A percentile compares a stretch with the other conserved stretches of the same genome.
Conservation (phyloP, 306 rosid genomes). For the Castanea mollissima region DNA sequence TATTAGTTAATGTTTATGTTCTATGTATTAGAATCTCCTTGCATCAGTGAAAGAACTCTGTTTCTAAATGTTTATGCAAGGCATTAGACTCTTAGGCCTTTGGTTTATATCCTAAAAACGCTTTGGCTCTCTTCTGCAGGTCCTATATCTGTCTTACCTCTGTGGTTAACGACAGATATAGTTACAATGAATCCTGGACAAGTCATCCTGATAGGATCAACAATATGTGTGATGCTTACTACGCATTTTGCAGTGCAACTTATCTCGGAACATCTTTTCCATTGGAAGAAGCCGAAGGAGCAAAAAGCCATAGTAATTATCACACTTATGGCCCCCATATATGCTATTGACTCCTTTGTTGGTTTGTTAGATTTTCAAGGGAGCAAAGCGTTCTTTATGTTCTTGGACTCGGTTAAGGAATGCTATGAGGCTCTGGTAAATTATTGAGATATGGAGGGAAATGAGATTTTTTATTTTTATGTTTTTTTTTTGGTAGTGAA, state of each 20-base stretch:
- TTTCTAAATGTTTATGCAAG: not conserved
- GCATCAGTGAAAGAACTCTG: too few species aligned
- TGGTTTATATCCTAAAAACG: not conserved
- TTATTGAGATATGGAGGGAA: not conserved
- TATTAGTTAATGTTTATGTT: too few species aligned
- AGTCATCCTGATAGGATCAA: conserved; percentile 17
- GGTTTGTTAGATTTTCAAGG: conserved; percentile 82
- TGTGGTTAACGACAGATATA: not conserved
- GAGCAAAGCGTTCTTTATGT: conserved; percentile 70
- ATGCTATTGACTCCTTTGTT: conserved; percentile 75
- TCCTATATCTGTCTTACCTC: conserved; percentile 1
- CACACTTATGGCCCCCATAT: conserved; percentile 90
- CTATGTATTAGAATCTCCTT: too few species aligned
- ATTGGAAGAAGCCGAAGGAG: conserved; percentile 92
- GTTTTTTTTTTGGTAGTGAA: not conserved
- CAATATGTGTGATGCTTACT: conserved; percentile 36
- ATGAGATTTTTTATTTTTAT: too few species aligned
- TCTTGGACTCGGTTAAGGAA: conserved; percentile 83
- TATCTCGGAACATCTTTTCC: conserved; percentile 24
- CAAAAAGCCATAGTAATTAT: conserved; percentile 86
- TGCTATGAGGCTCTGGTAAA: conserved; percentile 88
- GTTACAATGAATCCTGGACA: conserved; percentile 16
- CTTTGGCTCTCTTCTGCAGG: not conserved
- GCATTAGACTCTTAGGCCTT: not conserved
- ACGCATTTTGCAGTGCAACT: conserved; percentile 26